Evolutionary conservation across 257 asterid species (phyloP), one percentile per base, ranked within the genome.

Genomic region (Solanum appendiculatum): DNA sequence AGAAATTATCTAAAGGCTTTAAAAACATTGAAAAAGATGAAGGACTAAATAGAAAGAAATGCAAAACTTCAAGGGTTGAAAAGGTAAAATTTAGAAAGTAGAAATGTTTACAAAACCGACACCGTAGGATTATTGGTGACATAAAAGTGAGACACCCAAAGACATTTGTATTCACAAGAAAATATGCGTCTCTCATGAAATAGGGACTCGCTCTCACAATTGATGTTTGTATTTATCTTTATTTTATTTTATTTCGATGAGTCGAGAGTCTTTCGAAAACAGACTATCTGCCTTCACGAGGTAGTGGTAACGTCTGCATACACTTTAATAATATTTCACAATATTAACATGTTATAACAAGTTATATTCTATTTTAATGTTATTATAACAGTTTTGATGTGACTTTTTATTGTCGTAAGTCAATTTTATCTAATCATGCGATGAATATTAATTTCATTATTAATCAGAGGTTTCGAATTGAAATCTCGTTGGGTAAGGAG

Each of bases 91-190:
- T 81, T 18, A 31, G 3, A 29, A 78, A 81, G 21, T 81, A 29
- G 11, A 9, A 81, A 29, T 48, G 39, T 20, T 9, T 48, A 48
- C 10, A 18, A 46, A 39, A 85, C 86, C 86, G 90, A 29, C 70
- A 37, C 12, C 88, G 89, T 88, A 34, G 2, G 9, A 14, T 72
- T 15, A 21, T 84, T 87, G 86, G 88, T 91, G 95, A 90, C 89
- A 37, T 75, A 48, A 77, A 11, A 60, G 44, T 73, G 42, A 85
- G 94, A 86, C 95, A 93, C 96, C 86, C 91, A 81, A 81, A 89
- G 84, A 91, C 89, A 72, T 84, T 89, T 81, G 87, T 87, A 91
- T 89, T 92, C 98, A 92, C 98, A 86, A 82, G 88, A 86, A 56
- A 58, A 86, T 87, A 85, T 74, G 93, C 91, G 93, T 86, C 68